Conservation (phyloP, 2,329 filamentous ascomycete genomes). For the Ceratocystis cubensis region DNA sequence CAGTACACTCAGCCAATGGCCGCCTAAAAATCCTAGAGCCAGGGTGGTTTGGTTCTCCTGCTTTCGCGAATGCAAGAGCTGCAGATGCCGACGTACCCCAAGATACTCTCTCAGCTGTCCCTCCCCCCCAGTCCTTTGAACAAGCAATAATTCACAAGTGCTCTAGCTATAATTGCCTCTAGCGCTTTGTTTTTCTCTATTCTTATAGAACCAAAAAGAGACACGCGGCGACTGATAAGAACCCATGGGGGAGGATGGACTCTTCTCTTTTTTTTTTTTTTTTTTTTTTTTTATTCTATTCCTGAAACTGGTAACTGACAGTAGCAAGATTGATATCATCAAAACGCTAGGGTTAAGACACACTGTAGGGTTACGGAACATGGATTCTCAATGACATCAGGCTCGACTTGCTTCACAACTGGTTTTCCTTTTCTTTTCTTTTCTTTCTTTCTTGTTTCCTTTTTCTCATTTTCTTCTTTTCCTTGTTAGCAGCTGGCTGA, state of each 20-base stretch:
- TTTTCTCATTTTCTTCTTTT: neutral
- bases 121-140: neutral
- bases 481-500: neutral
- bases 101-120: neutral
- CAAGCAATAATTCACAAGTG: too few species aligned
- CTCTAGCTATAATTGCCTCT: neutral
- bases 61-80: slow-evolving; percentile 17
- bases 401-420: too few species aligned
- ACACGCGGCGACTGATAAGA: too few species aligned
- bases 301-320: too few species aligned
- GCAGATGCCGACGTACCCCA: neutral
- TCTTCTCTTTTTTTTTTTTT: too few species aligned
- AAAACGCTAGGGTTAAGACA: rapidly evolving
- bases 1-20: slow-evolving; percentile 1
- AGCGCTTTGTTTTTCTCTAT: neutral
- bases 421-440: neutral
- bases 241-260: too few species aligned
- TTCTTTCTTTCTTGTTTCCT: neutral
- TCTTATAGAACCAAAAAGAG: too few species aligned
- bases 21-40: neutral
- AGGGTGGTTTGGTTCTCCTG: slow-evolving; percentile 9
- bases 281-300: too few species aligned
- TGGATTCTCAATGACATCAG: too few species aligned
- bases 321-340: too few species aligned
- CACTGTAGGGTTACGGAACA: too few species aligned